These are phyloP conservation scores for Aegilops longissima DNA, from an alignment of 176 grass and related monocot species.

Conservation along the genomic window DNA sequence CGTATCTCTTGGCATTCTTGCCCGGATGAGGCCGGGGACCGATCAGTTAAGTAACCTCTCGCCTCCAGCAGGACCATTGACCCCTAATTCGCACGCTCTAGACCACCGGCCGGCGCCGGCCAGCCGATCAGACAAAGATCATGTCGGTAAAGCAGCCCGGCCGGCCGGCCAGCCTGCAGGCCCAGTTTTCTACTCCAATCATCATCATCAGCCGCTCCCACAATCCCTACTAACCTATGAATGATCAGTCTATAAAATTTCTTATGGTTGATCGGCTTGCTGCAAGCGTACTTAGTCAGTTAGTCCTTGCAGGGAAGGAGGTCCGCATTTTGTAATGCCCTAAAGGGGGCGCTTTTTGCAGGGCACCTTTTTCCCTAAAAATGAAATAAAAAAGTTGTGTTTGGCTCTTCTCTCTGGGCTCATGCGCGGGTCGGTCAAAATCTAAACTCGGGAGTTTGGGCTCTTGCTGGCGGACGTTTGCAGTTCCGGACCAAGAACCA, in stretches of 20 bases:
- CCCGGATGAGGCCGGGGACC: slow-evolving; percentile 14
- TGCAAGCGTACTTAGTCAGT: background rate
- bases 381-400: background rate
- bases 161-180: background rate
- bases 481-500: background rate
- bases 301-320: background rate
- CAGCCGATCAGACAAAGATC: slow-evolving; percentile 12
- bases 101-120: background rate
- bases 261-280: background rate
- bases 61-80: slow-evolving; percentile 11
- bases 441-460: slow-evolving; percentile 45
- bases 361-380: background rate
- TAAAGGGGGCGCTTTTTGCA: background rate
- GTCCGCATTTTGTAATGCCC: background rate
- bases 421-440: slow-evolving; percentile 28
- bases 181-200: background rate
- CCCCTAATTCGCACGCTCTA: slow-evolving; percentile 18
- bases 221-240: background rate
- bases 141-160: background rate
- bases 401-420: background rate
- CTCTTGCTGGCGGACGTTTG: background rate
- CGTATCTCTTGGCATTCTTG: slow-evolving; percentile 36
- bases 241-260: background rate
- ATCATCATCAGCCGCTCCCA: background rate
- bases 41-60: background rate